Percentiles rank a stretch among this genome's conserved stretches.
Conservation (phyloP, 768 basidiomycete species). For the Rhodotorula graminis region DNA sequence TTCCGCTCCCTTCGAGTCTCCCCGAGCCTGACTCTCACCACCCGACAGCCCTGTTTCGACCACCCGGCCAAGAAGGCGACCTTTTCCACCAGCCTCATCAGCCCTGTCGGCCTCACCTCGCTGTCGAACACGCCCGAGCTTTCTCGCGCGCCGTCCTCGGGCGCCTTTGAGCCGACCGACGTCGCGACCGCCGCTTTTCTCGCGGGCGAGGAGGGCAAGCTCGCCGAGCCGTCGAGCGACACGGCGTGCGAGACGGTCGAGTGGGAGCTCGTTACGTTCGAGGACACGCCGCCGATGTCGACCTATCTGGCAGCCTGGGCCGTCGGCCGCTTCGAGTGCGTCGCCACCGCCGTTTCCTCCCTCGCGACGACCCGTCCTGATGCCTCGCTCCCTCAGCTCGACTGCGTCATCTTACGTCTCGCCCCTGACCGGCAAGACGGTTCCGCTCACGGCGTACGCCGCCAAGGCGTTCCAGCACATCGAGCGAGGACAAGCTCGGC, state of each 20-base stretch:
- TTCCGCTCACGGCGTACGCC: slow-evolving; percentile 80
- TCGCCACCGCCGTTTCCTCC: background rate
- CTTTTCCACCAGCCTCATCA: slow-evolving; percentile 52
- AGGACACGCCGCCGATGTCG: slow-evolving; percentile 59
- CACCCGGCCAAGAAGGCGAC: slow-evolving; percentile 86
- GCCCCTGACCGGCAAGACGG: slow-evolving; percentile 68
- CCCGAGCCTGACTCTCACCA: background rate
- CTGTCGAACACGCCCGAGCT: slow-evolving; percentile 73
- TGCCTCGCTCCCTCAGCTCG: slow-evolving; percentile 37
- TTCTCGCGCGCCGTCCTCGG: background rate
- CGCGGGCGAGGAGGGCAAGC: slow-evolving; percentile 38
- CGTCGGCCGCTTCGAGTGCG: slow-evolving; percentile 58
- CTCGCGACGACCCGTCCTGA: too few relatives aligned
- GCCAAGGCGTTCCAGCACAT: slow-evolving; percentile 65
- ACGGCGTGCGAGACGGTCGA: slow-evolving; percentile 19
- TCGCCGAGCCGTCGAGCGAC: background rate
- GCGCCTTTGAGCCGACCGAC: slow-evolving; percentile 18
- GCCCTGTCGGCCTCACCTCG: slow-evolving; percentile 65
- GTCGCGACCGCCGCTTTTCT: slow-evolving; percentile 39
- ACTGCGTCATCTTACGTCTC: slow-evolving; percentile 71
- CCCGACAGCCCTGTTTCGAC: slow-evolving; percentile 70
- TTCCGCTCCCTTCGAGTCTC: rapidly evolving
- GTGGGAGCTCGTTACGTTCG: slow-evolving; percentile 81
- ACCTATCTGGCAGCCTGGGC: slow-evolving; percentile 43
- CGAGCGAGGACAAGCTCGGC: slow-evolving; percentile 63